Conservation (phyloP, 73 alveolate species). For the Symbiodinium natans region DNA sequence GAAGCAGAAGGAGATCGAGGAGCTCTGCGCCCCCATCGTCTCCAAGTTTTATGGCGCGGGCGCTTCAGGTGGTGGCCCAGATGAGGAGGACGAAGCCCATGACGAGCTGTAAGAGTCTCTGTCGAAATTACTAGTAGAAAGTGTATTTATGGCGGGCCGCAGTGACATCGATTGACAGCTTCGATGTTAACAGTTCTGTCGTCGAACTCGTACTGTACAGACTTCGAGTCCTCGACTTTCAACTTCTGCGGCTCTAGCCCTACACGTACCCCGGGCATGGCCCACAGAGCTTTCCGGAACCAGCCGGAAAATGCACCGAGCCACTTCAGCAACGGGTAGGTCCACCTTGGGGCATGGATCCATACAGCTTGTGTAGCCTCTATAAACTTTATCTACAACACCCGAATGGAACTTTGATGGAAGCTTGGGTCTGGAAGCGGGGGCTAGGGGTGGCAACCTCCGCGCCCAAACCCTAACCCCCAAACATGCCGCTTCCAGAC, state of each 20-base stretch:
- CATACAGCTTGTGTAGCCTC: too few species aligned
- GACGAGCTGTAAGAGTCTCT: slow-evolving; percentile 63
- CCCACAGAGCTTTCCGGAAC: not conserved
- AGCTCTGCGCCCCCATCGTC: slow-evolving; percentile 46
- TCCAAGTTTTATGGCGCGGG: slow-evolving; percentile 45
- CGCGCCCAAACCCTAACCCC: too few species aligned
- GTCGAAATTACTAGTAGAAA: not conserved
- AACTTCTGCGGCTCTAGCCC: not conserved
- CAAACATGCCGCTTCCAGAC: too few species aligned
- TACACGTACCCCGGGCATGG: not conserved
- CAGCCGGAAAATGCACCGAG: not conserved
- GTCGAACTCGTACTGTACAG: not conserved
- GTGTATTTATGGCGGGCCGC: not conserved
- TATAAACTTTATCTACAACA: too few species aligned
- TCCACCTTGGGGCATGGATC: too few species aligned
- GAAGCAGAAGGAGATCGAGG: slow-evolving; percentile 75
- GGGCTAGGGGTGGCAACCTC: too few species aligned
- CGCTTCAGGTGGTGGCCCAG: slow-evolving; percentile 13
- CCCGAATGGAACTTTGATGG: too few species aligned
- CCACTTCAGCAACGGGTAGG: too few species aligned
- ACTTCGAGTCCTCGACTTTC: not conserved
- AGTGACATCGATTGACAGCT: not conserved
- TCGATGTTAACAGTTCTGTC: not conserved
- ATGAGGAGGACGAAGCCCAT: slow-evolving; percentile 44
- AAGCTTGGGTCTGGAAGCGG: too few species aligned